Base-by-base conservation (phyloP, 164 flowering plant species). In the Aristolochia fimbriata region DNA sequence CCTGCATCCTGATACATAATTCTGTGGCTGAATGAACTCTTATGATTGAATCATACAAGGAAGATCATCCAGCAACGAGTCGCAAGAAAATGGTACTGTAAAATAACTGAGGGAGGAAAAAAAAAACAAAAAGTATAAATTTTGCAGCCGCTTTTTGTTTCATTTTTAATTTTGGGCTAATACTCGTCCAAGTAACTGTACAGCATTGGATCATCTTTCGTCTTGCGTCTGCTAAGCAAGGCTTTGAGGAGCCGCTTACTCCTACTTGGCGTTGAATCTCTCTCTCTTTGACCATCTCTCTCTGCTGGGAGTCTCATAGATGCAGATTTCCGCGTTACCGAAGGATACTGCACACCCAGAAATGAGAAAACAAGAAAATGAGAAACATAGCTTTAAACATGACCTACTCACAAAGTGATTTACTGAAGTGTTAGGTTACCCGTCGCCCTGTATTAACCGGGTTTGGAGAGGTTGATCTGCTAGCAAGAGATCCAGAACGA, bases 181-280 rank as follows among this genome's bases (percentile, higher is more conserved):
- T 88, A 83, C 71, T 85, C 91, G 71, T 88, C 89, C 74, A 88
- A 66, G 60, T 82, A 88, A 60, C 80, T 82, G 55, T 83, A 82
- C 37, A 82, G 63, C 66, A 61, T 76, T 30, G 80, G 89, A 61
- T 86, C 89, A 62, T 86, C 82, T 78, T 78, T 87, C 13, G 88
- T 80, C 60, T 78, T 87, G 62, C 95, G 85, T 33, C 88, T 64
- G 73, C 86, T 85, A 55, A 87, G 85, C 68, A 83, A 74, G 25
- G 91, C 76, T 65, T 87, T 84, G 63, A 87, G 84, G 16, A 87
- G 81, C 4, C 87, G 77, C 61, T 83, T 87, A 57, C 91, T 78
- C 70, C 80, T 87, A 76, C 84, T 84, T 24, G 83, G 82, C 47
- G 69, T 30, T 43, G 74, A 87, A 27, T 88, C 85, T 12, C 41